Conservation (phyloP, 352 stramenopile species). For the Elongisporangium undulatum region DNA sequence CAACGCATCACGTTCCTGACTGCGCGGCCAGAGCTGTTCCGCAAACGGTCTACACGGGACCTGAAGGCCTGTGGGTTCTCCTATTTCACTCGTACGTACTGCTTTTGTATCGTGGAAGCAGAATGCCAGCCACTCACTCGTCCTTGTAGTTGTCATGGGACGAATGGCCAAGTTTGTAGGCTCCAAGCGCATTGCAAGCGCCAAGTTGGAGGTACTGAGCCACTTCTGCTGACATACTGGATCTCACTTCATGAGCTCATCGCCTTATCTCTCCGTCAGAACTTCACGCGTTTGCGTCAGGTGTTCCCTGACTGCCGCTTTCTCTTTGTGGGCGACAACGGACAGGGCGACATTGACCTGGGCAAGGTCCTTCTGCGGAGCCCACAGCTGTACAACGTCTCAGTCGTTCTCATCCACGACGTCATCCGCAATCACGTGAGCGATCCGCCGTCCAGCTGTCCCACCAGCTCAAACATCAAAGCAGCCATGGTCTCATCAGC, state of each 20-base stretch:
- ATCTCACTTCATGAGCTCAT: background rate
- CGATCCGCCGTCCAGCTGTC: conserved; percentile 5
- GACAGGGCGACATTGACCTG: conserved; percentile 76
- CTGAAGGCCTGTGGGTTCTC: conserved; percentile 65
- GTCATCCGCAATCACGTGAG: conserved; percentile 66
- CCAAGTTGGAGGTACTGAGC: conserved; percentile 53
- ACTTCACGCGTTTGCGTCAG: conserved; percentile 69
- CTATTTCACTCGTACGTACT: conserved; percentile 64
- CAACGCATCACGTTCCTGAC: conserved; percentile 75
- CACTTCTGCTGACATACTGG: background rate
- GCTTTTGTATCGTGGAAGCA: background rate
- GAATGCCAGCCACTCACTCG: background rate
- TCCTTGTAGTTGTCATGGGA: conserved; percentile 60
- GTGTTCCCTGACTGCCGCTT: conserved; percentile 73
- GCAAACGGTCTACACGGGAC: conserved; percentile 52
- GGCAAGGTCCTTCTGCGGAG: conserved; percentile 61
- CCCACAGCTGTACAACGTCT: conserved; percentile 46
- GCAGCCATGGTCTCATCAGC: background rate
- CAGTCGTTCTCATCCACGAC: conserved; percentile 73
- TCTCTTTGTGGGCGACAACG: conserved; percentile 80
- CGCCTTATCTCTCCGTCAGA: conserved; percentile 30
- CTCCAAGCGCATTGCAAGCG: conserved; percentile 54
- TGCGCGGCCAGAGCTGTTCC: conserved; percentile 66
- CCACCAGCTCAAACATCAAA: background rate
- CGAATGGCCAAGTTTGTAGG: conserved; percentile 59